These are phyloP conservation scores for Paecilomyces sp. DNA, from an alignment of 2,329 filamentous ascomycete genomes.

Conservation along the genomic window DNA sequence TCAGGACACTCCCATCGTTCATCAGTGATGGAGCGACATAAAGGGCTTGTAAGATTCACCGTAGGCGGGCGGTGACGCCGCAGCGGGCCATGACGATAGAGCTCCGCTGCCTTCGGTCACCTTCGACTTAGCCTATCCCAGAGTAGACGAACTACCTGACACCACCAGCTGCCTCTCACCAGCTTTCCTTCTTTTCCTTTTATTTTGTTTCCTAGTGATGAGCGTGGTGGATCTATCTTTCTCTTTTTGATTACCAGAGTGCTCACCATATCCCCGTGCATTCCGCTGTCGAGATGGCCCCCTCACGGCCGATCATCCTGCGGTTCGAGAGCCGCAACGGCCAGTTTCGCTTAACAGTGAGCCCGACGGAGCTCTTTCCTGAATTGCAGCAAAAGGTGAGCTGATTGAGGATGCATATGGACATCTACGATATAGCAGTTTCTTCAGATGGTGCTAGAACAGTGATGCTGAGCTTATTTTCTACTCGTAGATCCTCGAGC, in stretches of 20 bases:
- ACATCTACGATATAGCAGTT: background rate
- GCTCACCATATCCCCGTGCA: background rate
- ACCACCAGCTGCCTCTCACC: background rate
- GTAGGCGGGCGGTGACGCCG: slow-evolving; percentile 3
- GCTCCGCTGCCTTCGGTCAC: slow-evolving; percentile 10
- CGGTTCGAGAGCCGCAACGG: slow-evolving; percentile 87
- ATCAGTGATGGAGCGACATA: background rate
- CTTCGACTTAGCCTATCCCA: background rate
- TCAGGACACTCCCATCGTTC: background rate
- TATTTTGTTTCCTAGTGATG: background rate
- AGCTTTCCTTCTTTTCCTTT: background rate
- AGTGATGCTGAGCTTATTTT: slow-evolving; percentile 1
- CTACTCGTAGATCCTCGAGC: slow-evolving; percentile 46
- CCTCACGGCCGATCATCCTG: slow-evolving; percentile 60
- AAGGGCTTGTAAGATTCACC: background rate
- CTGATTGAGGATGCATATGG: background rate
- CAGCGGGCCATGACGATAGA: slow-evolving; percentile 17
- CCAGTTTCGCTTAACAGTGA: slow-evolving; percentile 77
- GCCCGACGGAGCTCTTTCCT: slow-evolving; percentile 65
- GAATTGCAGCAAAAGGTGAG: slow-evolving; percentile 44
- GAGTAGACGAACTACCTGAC: background rate
- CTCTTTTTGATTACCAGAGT: background rate
- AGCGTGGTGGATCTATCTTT: background rate
- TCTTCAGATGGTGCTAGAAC: background rate
- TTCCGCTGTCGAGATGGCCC: slow-evolving; percentile 22